Base-by-base conservation (phyloP, 768 basidiomycete genomes). In the Russula compacta region DNA sequence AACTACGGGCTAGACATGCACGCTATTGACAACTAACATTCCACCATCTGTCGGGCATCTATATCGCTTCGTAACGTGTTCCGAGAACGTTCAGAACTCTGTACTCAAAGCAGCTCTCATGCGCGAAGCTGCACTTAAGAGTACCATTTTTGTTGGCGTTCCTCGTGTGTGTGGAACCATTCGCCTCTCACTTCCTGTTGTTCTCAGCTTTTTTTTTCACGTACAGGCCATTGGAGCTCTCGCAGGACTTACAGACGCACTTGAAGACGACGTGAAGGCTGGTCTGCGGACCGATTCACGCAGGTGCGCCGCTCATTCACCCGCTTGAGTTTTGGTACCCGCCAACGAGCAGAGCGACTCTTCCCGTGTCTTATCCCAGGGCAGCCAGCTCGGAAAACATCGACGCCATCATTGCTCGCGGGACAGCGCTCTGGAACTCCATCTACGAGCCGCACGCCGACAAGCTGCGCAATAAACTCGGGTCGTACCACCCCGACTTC, bases 401-500 rank as follows among this genome's bases (percentile, higher is more conserved):
- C 71, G 81, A 88, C 74, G 76, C 81, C 69, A 86, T 86, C 64
- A 69, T 83, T 71, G 75, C 77, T 69, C 83, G 87, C 69, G 91
- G 91, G 48, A 80, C 73, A 70, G 77, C 73, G 52, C 78, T 95
- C 64, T 95, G 93, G 91, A 78, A 86, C 72, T 82, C 84, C 56
- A 92, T 95, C 74, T 95, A 95, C 73, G 77, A 83, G 72, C 92
- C 92, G 71, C 89, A 92, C 77, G 86, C 85, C 70, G 84, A 83
- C 77, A 95, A 95, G 76, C 83, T 95, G 70, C 82, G 91, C 74
- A 77, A 84, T 76, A 95, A 93, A 77, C 80, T 95, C 65, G 85
- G 80, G 71, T 80, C 82, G 58, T 90, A 92, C 77, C 93, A 95
- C 74, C 93, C 93, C 63, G 93, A 95, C 79, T 90, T 95, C 77